Conservation (phyloP, 441 rosid species). For the California macrophylla region DNA sequence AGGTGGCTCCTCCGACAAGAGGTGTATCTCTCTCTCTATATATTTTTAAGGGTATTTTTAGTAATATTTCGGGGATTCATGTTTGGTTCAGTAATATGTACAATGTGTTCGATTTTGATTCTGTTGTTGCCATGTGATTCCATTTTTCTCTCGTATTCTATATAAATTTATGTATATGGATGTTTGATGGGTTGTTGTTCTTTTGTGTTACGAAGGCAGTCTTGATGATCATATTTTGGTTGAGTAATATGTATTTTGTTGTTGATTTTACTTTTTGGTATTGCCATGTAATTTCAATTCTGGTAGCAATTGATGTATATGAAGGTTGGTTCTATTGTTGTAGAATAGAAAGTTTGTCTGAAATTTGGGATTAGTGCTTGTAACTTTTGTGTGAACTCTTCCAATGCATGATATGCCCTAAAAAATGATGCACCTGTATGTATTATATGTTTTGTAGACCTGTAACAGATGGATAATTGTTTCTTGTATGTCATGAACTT, state of each 20-base stretch:
- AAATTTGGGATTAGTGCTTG: background rate
- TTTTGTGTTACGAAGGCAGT: too few species aligned
- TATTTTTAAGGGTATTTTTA: background rate
- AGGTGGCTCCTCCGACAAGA: slow-evolving; percentile 78
- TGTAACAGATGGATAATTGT: too few species aligned
- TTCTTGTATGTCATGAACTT: too few species aligned
- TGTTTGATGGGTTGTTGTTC: too few species aligned
- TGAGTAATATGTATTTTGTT: background rate
- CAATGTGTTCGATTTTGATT: too few species aligned
- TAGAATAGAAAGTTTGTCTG: background rate
- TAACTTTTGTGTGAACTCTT: background rate
- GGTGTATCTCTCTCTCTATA: slow-evolving; percentile 28
- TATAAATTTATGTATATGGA: too few species aligned
- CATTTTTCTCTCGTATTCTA: too few species aligned
- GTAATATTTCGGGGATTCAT: background rate
- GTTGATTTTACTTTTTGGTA: background rate
- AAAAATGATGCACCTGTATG: too few species aligned
- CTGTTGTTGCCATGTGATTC: too few species aligned
- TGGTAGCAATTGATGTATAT: too few species aligned
- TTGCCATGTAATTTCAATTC: background rate
- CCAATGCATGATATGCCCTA: background rate
- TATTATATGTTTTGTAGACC: too few species aligned
- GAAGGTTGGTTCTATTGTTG: too few species aligned
- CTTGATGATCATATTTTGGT: background rate
- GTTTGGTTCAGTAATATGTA: background rate